Percentiles rank a stretch among this genome's conserved stretches.
Conservation (phyloP, 371 early-diverging fungal genomes). For the Phascolomyces articulosus region DNA sequence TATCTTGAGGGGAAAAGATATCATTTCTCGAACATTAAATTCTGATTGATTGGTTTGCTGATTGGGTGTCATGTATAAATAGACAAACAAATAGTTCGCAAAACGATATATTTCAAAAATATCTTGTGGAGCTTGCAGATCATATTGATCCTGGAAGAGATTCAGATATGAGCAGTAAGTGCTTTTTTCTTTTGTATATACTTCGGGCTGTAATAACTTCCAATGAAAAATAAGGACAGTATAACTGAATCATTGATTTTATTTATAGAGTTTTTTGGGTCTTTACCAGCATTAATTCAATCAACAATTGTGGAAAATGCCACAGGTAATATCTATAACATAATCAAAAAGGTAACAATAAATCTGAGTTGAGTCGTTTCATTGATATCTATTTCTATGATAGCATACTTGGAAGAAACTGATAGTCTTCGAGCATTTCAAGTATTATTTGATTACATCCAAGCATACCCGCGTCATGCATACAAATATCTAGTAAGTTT, state of each 20-base stretch:
- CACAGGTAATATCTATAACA: slow-evolving; percentile 23
- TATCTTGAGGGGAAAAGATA: neutral
- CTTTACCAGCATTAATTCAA: slow-evolving; percentile 45
- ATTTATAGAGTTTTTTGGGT: slow-evolving; percentile 40
- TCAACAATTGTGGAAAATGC: slow-evolving; percentile 47
- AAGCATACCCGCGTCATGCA: slow-evolving; percentile 49
- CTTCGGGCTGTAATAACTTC: too few relatives aligned
- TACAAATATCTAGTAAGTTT: slow-evolving; percentile 47
- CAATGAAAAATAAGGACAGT: too few relatives aligned
- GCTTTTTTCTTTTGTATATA: neutral
- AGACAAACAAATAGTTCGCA: slow-evolving; percentile 43
- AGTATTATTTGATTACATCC: slow-evolving; percentile 44
- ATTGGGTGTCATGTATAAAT: too few relatives aligned
- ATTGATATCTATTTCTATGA: too few relatives aligned
- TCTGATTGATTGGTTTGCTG: too few relatives aligned
- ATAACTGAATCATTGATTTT: too few relatives aligned
- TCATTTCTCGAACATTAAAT: too few relatives aligned
- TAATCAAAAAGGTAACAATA: neutral
- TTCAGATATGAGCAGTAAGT: slow-evolving; percentile 38
- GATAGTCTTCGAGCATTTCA: slow-evolving; percentile 39
- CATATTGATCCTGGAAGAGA: slow-evolving; percentile 44
- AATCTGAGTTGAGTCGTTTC: too few relatives aligned
- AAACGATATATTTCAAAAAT: slow-evolving; percentile 35
- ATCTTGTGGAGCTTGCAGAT: slow-evolving; percentile 37
- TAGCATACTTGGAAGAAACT: slow-evolving; percentile 36